Percentiles rank a stretch among this genome's conserved stretches.
phyloP scores from a whole-genome alignment of 495 filamentous ascomycete species.

The Aspergillus asperescens region DNA sequence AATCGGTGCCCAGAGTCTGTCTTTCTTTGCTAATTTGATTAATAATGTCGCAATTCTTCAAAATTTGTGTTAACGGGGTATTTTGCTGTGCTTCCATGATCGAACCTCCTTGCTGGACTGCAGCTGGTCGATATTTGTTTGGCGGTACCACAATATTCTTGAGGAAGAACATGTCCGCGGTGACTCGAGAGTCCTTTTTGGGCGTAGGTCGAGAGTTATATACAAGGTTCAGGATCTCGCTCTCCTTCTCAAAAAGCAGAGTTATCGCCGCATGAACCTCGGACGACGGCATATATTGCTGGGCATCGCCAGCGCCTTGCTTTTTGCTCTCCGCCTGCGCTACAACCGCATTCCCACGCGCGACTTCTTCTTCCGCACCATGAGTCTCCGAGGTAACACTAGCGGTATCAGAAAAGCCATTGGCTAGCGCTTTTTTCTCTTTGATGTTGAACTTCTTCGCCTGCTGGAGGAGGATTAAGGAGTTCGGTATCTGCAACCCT shows the following conservation, averaged over 20 bases:
- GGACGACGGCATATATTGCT: conserved; percentile 66
- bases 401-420: conserved; percentile 20
- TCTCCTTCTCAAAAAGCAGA: conserved; percentile 80
- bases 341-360: conserved; percentile 47
- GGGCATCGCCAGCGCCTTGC: conserved; percentile 33
- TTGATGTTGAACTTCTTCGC: conserved; percentile 33
- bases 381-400: conserved; percentile 33
- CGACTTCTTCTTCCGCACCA: conserved; percentile 66
- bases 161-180: conserved; percentile 90
- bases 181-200: conserved; percentile 48
- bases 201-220: conserved; percentile 66
- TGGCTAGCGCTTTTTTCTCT: conserved; percentile 26
- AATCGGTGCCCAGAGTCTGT: conserved; percentile 41
- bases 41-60: conserved; percentile 64
- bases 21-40: conserved; percentile 73
- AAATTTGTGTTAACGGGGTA: conserved; percentile 70
- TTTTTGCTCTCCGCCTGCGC: conserved; percentile 28
- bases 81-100: conserved; percentile 86
- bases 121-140: conserved; percentile 86
- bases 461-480: conserved; percentile 45
- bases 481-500: conserved; percentile 63
- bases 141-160: conserved; percentile 80
- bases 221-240: conserved; percentile 70
- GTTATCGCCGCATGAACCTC: conserved; percentile 72
- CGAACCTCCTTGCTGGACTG: conserved; percentile 67